phyloP scores from a whole-genome alignment of 116 monocot species.

The Posidonia oceanica region DNA sequence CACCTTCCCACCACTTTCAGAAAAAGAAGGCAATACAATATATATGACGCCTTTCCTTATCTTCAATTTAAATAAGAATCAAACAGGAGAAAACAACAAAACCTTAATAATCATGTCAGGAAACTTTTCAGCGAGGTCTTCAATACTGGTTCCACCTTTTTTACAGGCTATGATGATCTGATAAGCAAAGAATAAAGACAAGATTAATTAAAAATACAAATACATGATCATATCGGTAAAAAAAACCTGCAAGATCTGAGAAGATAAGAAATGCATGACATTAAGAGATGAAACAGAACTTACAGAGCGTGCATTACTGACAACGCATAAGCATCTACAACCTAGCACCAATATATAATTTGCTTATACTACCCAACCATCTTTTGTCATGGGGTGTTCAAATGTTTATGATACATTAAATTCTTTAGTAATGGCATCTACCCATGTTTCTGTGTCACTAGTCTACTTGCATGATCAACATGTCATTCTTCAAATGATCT shows the following conservation, averaged over 20 bases:
- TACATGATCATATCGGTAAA: background rate
- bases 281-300: background rate
- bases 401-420: too few relatives aligned
- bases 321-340: too few relatives aligned
- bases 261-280: background rate
- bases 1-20: background rate
- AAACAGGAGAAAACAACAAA: background rate
- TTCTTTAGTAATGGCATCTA: too few relatives aligned
- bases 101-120: conserved; percentile 99
- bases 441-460: too few relatives aligned
- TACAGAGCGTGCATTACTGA: too few relatives aligned
- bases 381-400: too few relatives aligned
- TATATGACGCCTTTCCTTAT: background rate
- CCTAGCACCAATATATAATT: too few relatives aligned
- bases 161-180: conserved; percentile 89
- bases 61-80: background rate
- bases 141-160: conserved; percentile 95
- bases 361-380: too few relatives aligned
- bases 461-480: too few relatives aligned
- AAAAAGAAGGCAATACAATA: background rate
- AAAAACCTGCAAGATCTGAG: background rate
- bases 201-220: background rate
- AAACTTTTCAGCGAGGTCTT: conserved; percentile 94
- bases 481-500: too few relatives aligned
- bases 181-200: conserved; percentile 6